phyloP scores from a whole-genome alignment of 768 basidiomycete genomes.

The Hirschioporus abietinus region DNA sequence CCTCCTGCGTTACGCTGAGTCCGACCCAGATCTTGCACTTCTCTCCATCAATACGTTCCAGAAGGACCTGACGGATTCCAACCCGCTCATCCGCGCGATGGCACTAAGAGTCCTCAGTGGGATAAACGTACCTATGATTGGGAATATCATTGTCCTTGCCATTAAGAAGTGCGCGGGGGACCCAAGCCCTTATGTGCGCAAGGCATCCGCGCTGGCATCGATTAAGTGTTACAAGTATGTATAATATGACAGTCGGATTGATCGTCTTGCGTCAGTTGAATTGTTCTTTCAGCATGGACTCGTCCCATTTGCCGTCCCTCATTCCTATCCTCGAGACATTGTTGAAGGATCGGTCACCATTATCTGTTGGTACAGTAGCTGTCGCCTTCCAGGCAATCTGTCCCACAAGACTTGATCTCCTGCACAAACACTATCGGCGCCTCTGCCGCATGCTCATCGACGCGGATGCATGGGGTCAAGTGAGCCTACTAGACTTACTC shows the following conservation, averaged over 20 bases:
- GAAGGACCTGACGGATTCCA: constrained; percentile 88
- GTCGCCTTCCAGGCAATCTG: constrained; percentile 86
- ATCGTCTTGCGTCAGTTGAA: constrained; percentile 3
- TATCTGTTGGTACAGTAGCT: constrained; percentile 82
- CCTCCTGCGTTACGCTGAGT: constrained; percentile 87
- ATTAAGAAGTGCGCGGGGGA: constrained; percentile 92
- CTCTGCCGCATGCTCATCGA: constrained; percentile 82
- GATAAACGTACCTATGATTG: constrained; percentile 87
- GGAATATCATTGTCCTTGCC: constrained; percentile 75
- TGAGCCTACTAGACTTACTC: constrained; percentile 71
- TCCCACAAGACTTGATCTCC: constrained; percentile 77
- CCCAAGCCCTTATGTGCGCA: constrained; percentile 90
- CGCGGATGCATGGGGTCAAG: constrained; percentile 96
- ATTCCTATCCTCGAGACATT: constrained; percentile 60
- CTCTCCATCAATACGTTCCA: constrained; percentile 99
- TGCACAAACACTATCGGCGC: constrained; percentile 85
- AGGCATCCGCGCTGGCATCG: constrained; percentile 86
- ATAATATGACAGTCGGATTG: constrained; percentile 10
- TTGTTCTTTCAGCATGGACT: constrained; percentile 55
- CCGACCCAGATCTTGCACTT: constrained; percentile 90
- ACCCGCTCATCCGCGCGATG: constrained; percentile 94
- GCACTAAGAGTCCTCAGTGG: constrained; percentile 89
- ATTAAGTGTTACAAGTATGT: constrained; percentile 76
- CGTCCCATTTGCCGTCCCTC: constrained; percentile 64
- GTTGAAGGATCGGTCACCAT: constrained; percentile 72